A percentile compares a stretch with the other conserved stretches of the same genome.
phyloP scores from a whole-genome alignment of 1,139 yeast genomes.

The Lodderomyces parapsilosis region DNA sequence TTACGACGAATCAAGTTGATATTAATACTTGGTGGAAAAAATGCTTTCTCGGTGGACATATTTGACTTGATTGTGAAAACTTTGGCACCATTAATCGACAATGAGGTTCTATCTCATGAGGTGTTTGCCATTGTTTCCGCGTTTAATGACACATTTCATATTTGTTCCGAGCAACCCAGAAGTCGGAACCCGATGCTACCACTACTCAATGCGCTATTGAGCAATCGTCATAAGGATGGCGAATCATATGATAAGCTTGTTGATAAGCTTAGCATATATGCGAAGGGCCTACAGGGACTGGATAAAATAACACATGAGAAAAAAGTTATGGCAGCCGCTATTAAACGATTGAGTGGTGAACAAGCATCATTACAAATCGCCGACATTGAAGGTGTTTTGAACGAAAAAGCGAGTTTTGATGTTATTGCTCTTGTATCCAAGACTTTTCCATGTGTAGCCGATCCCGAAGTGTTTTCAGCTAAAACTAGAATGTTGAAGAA shows the following conservation, averaged over 20 bases:
- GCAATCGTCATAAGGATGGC: neutral
- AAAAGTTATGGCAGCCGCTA: slow-evolving; percentile 15
- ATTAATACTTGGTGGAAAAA: slow-evolving; percentile 25
- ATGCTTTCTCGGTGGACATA: neutral
- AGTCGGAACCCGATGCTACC: neutral
- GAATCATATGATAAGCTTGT: slow-evolving; percentile 7
- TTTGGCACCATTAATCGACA: slow-evolving; percentile 14
- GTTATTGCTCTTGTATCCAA: neutral
- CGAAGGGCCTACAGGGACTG: slow-evolving; percentile 13
- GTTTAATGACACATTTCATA: neutral
- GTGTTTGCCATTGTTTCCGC: slow-evolving; percentile 5
- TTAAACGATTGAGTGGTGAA: slow-evolving; percentile 13
- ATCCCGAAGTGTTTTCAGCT: neutral
- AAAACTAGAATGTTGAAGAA: neutral
- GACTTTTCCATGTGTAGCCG: neutral
- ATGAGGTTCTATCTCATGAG: slow-evolving; percentile 4
- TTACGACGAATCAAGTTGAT: slow-evolving; percentile 43
- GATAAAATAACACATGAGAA: slow-evolving; percentile 9
- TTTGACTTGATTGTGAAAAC: slow-evolving; percentile 19
- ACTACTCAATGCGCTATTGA: neutral
- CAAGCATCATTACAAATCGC: slow-evolving; percentile 9
- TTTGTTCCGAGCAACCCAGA: neutral
- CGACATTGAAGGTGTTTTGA: slow-evolving; percentile 21
- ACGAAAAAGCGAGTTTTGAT: neutral
- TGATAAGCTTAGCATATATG: slow-evolving; percentile 5